Evolutionary conservation across 2,329 filamentous ascomycete genomes (phyloP), one percentile per base, ranked within the genome.

Genomic region (Tolypocladium nubicola): DNA sequence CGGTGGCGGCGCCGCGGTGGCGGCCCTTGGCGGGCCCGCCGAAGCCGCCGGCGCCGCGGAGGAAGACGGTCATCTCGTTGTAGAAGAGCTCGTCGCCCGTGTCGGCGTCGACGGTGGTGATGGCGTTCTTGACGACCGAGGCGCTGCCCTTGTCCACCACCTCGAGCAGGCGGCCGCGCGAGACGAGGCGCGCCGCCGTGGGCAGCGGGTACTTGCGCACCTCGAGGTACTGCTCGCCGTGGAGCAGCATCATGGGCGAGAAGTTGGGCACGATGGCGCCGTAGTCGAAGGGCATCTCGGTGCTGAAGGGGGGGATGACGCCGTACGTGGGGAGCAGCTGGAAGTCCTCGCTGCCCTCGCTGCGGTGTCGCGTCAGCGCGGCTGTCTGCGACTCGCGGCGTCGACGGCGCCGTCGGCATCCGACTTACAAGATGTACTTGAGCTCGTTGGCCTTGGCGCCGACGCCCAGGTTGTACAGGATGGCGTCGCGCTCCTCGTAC

Each of bases 211-310:
- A 95, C 73, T 93, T 90, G 70, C 87, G 85, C 68, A 99, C 83
- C 76, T 99, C 94, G 62, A 99, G 89, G 76, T 92, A 99, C 75
- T 99, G 94, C 80, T 99, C 94, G 70, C 94, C 94, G 77, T 99
- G 94, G 30, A 99, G 87, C 54, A 99, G 85, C 91, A 97, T 97
- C 90, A 96, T 97, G 61, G 92, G 93, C 41, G 85, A 90, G 80
- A 97, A 99, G 80, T 97, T 96, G 71, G 92, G 91, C 35, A 97
- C 88, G 60, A 99, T 82, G 58, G 92, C 84, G 68, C 85, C 83
- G 66, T 94, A 81, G 72, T 80, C 85, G 78, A 88, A 97, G 35
- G 93, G 90, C 60, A 85, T 78, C 63, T 88, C 81, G 60, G 90
- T 87, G 75, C 88, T 88, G 77, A 97, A 97, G 66, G 86, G 88